These are phyloP conservation scores for Postia placenta DNA, from an alignment of 768 basidiomycete genomes.

Conservation along the genomic window DNA sequence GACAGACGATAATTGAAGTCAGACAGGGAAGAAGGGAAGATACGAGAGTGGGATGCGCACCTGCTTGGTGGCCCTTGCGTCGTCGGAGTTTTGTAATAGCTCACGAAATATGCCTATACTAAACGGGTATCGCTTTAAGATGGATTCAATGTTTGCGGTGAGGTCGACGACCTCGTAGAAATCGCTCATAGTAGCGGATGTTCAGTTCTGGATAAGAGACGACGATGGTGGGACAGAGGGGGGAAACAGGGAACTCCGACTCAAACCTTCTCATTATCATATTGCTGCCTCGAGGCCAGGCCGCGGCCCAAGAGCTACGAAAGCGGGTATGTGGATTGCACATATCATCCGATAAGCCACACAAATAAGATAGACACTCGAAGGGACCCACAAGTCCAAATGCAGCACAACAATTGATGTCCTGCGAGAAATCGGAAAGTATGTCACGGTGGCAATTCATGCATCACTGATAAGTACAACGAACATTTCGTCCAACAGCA, in stretches of 20 bases:
- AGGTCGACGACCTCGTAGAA: constrained; percentile 6
- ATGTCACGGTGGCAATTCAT: too few species aligned
- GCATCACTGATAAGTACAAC: too few species aligned
- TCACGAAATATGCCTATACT: constrained; percentile 40
- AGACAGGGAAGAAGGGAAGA: not conserved
- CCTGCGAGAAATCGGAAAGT: too few species aligned
- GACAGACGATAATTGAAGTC: not conserved
- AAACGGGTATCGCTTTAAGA: constrained; percentile 39
- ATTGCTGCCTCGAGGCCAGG: not conserved
- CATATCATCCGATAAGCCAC: too few species aligned
- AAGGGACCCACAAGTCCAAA: not conserved
- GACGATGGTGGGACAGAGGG: not conserved
- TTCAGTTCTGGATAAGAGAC: too few species aligned
- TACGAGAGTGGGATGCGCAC: constrained; percentile 20
- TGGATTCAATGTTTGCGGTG: constrained; percentile 15
- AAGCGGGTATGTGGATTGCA: not conserved
- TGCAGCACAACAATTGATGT: not conserved
- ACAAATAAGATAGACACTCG: too few species aligned
- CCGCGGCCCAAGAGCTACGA: not conserved
- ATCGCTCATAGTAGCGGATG: not conserved
- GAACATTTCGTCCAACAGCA: too few species aligned
- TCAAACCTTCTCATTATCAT: not conserved
- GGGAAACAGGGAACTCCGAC: not conserved
- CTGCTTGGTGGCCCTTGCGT: constrained; percentile 40
- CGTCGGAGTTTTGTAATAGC: constrained; percentile 43